These are phyloP conservation scores for Pyrus hybrid DNA, from an alignment of 331 rosid species.

Conservation along the genomic window DNA sequence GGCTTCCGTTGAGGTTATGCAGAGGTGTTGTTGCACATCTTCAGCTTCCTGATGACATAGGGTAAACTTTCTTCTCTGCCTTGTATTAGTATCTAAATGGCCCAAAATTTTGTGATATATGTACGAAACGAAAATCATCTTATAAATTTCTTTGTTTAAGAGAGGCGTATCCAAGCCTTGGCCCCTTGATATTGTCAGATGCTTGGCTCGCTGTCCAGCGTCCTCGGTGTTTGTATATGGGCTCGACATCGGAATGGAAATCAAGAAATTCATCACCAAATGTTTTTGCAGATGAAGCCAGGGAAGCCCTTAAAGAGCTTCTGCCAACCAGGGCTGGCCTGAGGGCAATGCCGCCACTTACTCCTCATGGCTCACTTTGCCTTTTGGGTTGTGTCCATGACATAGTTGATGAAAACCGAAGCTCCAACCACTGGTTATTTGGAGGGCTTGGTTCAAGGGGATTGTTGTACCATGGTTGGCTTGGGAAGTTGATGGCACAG, in stretches of 20 bases:
- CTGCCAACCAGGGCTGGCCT: conserved; percentile 89
- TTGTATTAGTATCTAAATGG: not conserved
- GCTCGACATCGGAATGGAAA: conserved; percentile 95
- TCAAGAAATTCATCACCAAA: conserved; percentile 55
- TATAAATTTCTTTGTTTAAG: conserved; percentile 31
- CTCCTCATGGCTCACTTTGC: conserved; percentile 73
- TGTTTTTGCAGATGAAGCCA: conserved; percentile 56
- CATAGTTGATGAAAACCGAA: conserved; percentile 25
- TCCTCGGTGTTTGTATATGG: conserved; percentile 48
- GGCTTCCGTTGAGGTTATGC: conserved; percentile 86
- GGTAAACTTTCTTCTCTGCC: conserved; percentile 23
- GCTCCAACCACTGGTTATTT: conserved; percentile 71
- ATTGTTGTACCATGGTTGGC: conserved; percentile 85
- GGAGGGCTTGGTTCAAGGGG: conserved; percentile 96
- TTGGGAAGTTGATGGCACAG: conserved; percentile 71
- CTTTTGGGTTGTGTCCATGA: conserved; percentile 76
- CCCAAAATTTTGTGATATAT: not conserved
- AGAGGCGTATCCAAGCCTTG: conserved; percentile 48
- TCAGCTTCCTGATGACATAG: conserved; percentile 42
- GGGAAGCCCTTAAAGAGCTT: conserved; percentile 53
- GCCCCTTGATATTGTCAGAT: conserved; percentile 78
- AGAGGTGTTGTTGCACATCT: conserved; percentile 80
- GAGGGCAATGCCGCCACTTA: conserved; percentile 96
- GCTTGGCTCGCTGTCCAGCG: conserved; percentile 85
- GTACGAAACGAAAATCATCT: not conserved